Percentiles rank a stretch among this genome's conserved stretches.
Evolutionary conservation across 345 rosid genomes (phyloP).

Genomic region (Leavenworthia alabamica): DNA sequence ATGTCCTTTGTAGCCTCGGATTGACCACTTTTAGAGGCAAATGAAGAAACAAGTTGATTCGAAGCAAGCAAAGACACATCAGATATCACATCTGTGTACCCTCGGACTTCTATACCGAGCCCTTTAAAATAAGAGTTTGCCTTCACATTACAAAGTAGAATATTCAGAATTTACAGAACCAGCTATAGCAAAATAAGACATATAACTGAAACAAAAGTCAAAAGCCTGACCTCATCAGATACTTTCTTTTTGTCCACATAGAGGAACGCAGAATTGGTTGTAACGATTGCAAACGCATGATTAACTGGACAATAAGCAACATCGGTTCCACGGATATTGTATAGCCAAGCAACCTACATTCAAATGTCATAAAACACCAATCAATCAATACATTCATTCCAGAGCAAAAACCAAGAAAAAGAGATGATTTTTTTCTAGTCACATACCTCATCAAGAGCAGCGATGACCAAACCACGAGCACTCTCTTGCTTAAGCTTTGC

Average conservation of each 20-base stretch:
- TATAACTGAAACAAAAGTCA: background rate
- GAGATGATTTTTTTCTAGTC: background rate
- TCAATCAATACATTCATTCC: background rate
- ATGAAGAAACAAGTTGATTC: constrained; percentile 39
- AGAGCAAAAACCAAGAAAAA: background rate
- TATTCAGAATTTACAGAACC: background rate
- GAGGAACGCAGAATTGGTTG: constrained; percentile 56
- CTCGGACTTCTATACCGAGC: constrained; percentile 63
- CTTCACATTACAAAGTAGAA: constrained; percentile 30
- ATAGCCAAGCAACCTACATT: constrained; percentile 96
- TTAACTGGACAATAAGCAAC: constrained; percentile 87
- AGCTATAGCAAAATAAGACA: background rate
- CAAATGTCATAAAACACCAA: background rate
- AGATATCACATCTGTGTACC: constrained; percentile 54
- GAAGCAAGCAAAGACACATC: constrained; percentile 69
- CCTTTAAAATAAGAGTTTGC: constrained; percentile 42
- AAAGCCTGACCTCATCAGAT: constrained; percentile 49
- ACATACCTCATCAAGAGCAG: constrained; percentile 87
- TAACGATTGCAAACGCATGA: constrained; percentile 87
- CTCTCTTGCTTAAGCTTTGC: constrained; percentile 46
- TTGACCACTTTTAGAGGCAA: constrained; percentile 7
- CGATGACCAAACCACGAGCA: constrained; percentile 57
- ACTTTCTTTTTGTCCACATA: constrained; percentile 78
- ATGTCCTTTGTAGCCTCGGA: constrained; percentile 13
- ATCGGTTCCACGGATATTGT: constrained; percentile 87